Conservation (phyloP, 192 early-diverging fungal genomes). For the Mortierella hygrophila region DNA sequence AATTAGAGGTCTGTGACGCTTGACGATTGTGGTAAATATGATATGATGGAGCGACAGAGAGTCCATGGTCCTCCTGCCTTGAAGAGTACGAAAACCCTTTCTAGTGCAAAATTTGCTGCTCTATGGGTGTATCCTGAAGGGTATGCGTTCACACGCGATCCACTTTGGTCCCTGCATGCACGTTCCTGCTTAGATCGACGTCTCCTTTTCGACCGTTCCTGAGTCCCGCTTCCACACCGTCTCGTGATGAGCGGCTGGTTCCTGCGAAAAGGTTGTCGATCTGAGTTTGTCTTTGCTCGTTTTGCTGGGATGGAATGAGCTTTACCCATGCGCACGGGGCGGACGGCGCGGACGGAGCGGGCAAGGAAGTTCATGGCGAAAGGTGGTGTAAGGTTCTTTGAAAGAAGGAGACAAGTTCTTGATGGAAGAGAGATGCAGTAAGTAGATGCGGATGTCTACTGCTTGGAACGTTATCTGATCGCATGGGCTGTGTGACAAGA, state of each 20-base stretch:
- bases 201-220: too few species aligned
- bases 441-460: neutral
- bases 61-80: too few species aligned
- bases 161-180: too few species aligned
- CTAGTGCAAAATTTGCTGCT: too few species aligned
- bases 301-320: neutral
- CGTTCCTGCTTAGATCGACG: too few species aligned
- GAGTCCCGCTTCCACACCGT: too few species aligned
- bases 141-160: too few species aligned
- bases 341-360: conserved; percentile 60
- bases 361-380: conserved; percentile 66
- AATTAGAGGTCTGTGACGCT: neutral
- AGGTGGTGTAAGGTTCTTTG: neutral
- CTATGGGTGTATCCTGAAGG: too few species aligned
- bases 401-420: neutral
- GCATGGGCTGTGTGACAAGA: neutral
- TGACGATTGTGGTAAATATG: neutral
- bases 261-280: neutral
- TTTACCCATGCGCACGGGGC: conserved; percentile 64
- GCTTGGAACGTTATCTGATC: neutral
- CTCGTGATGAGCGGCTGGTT: too few species aligned
- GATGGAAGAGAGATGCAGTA: neutral
- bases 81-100: too few species aligned
- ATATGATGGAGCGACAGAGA: too few species aligned
- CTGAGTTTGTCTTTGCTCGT: neutral